Conservation (phyloP, 495 filamentous ascomycete species). For the Entonaema liquescens region DNA sequence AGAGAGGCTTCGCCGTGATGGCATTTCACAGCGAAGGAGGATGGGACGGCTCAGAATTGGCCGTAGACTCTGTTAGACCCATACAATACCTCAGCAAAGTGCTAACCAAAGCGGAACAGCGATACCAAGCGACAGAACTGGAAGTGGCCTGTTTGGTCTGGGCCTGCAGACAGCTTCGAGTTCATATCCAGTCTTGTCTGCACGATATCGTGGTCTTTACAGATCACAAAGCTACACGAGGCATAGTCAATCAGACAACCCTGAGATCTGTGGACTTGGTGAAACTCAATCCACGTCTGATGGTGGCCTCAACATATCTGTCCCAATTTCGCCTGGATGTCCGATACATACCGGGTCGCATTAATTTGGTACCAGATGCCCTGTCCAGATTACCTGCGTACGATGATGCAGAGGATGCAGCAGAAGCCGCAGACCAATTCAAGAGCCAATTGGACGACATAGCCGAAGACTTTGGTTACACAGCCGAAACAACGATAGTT, state of each 20-base stretch:
- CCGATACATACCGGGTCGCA: not conserved
- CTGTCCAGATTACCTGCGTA: not conserved
- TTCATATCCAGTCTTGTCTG: not conserved
- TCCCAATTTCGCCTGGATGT: constrained; percentile 2
- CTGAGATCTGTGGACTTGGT: not conserved
- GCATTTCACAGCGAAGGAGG: not conserved
- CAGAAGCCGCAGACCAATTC: too few relatives aligned
- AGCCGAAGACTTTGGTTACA: not conserved
- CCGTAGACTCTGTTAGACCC: not conserved
- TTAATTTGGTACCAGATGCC: constrained; percentile 8
- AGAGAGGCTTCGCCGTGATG: constrained; percentile 4
- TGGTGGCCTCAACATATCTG: not conserved
- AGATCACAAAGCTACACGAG: not conserved
- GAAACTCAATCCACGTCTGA: not conserved
- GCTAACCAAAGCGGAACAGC: not conserved
- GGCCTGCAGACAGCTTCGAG: not conserved
- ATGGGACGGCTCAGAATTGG: not conserved
- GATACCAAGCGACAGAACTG: constrained; percentile 1
- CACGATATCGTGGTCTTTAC: not conserved
- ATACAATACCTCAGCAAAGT: not conserved
- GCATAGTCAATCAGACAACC: not conserved
- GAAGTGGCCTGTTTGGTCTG: constrained; percentile 2
- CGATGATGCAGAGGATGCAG: not conserved
- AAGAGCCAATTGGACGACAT: constrained; percentile 1
- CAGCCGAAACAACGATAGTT: too few relatives aligned